Evolutionary conservation across 805 yeast species (phyloP).

Genomic region (Candida coquimbonensis): DNA sequence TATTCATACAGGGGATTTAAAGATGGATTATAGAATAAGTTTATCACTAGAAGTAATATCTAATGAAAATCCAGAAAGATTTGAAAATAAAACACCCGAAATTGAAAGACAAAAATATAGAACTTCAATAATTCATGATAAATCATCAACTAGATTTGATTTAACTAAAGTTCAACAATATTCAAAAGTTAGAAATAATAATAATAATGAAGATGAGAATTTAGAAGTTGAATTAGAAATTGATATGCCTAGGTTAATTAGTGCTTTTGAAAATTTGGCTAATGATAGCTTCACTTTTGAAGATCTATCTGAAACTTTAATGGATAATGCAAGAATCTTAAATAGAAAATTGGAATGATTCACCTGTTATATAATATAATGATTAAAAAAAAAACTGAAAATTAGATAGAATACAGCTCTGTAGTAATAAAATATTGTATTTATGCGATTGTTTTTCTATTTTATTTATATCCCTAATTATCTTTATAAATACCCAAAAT

Average conservation of each 20-base stretch:
- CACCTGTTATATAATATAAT: not conserved
- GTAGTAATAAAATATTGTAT: not conserved
- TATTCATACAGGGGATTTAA: conserved; percentile 67
- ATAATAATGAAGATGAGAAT: conserved; percentile 18
- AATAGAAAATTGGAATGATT: conserved; percentile 17
- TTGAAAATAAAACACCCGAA: conserved; percentile 46
- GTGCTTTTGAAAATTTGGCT: conserved; percentile 33
- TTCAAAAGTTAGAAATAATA: conserved; percentile 19
- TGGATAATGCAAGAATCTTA: conserved; percentile 50
- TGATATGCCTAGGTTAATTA: conserved; percentile 35
- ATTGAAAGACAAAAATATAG: conserved; percentile 66
- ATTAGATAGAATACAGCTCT: not conserved
- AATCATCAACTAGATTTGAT: conserved; percentile 68
- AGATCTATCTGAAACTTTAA: conserved; percentile 46
- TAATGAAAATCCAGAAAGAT: conserved; percentile 46
- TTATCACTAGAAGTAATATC: conserved; percentile 73
- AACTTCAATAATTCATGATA: conserved; percentile 62
- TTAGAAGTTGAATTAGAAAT: conserved; percentile 48
- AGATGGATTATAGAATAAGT: conserved; percentile 71
- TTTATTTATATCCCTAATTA: conserved; percentile 2
- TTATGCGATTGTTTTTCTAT: not conserved
- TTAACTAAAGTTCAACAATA: conserved; percentile 47
- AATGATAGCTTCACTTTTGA: conserved; percentile 50
- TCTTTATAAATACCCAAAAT: conserved; percentile 70
- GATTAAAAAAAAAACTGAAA: not conserved